A percentile compares a stretch with the other conserved stretches of the same genome.
These are phyloP conservation scores for Murraya koenigii DNA, from an alignment of 345 rosid genomes.

Conservation along the genomic window DNA sequence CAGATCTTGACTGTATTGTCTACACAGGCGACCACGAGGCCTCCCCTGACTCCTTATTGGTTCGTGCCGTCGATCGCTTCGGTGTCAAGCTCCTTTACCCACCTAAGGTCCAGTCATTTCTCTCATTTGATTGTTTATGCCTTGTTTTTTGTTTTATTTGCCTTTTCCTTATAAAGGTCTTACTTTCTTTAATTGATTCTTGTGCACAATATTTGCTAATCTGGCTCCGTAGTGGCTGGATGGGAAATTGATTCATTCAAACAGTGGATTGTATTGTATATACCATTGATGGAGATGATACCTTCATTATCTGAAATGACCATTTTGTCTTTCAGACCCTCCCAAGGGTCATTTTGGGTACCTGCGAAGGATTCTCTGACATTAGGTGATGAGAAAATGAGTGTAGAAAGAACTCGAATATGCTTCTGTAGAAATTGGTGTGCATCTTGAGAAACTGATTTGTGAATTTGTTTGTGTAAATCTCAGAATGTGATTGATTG, in stretches of 20 bases:
- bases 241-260: background rate
- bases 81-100: conserved; percentile 69
- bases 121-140: background rate
- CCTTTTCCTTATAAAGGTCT: background rate
- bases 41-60: conserved; percentile 47
- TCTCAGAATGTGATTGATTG: too few species aligned
- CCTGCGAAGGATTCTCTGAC: too few species aligned
- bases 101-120: conserved; percentile 46
- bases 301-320: too few species aligned
- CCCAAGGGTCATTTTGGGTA: too few species aligned
- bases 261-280: background rate
- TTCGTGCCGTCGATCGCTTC: conserved; percentile 78
- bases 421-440: too few species aligned
- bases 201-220: background rate
- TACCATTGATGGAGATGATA: too few species aligned
- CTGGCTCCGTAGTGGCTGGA: background rate
- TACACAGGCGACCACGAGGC: conserved; percentile 83
- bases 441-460: too few species aligned
- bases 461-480: too few species aligned
- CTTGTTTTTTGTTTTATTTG: background rate
- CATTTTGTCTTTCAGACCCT: too few species aligned
- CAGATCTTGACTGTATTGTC: conserved; percentile 63
- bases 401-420: too few species aligned
- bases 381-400: too few species aligned
- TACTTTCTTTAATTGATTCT: background rate